Percentiles rank a stretch among this genome's conserved stretches.
Evolutionary conservation across 2,329 filamentous ascomycete species (phyloP).

Genomic region (Aspergillus piperis): DNA sequence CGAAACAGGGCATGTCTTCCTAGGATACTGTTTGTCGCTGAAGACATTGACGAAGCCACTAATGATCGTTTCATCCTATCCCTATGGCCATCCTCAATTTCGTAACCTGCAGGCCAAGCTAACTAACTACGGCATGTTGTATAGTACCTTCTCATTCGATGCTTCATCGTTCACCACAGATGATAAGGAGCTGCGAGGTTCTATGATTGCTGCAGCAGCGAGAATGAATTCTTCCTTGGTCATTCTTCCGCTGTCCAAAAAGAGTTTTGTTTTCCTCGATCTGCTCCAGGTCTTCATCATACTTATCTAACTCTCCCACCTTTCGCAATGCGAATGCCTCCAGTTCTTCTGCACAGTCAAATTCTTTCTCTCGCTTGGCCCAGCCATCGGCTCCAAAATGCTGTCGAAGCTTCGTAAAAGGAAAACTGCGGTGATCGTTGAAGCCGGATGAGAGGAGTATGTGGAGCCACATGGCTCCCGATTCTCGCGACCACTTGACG

Average conservation of each 20-base stretch:
- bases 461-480: slow-evolving; percentile 41
- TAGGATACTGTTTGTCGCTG: too few species aligned
- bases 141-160: too few species aligned
- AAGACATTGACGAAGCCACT: too few species aligned
- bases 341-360: slow-evolving; percentile 21
- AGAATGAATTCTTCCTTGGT: slow-evolving; percentile 27
- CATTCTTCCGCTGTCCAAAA: slow-evolving; percentile 32
- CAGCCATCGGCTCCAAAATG: slow-evolving; percentile 24
- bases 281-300: slow-evolving; percentile 35
- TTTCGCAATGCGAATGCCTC: slow-evolving; percentile 30
- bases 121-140: too few species aligned
- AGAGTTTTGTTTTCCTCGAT: slow-evolving; percentile 30
- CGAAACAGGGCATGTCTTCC: too few species aligned
- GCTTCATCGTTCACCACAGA: too few species aligned
- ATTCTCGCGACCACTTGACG: slow-evolving; percentile 35
- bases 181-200: too few species aligned
- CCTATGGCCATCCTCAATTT: too few species aligned
- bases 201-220: neutral
- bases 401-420: slow-evolving; percentile 31
- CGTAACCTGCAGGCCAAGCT: too few species aligned
- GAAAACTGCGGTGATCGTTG: slow-evolving; percentile 33
- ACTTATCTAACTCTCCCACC: slow-evolving; percentile 30
- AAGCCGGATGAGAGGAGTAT: slow-evolving; percentile 38
- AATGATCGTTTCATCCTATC: too few species aligned
- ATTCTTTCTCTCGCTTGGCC: slow-evolving; percentile 24